Evolutionary conservation across 345 rosid species (phyloP).

Genomic region (Syzygium oleosum): DNA sequence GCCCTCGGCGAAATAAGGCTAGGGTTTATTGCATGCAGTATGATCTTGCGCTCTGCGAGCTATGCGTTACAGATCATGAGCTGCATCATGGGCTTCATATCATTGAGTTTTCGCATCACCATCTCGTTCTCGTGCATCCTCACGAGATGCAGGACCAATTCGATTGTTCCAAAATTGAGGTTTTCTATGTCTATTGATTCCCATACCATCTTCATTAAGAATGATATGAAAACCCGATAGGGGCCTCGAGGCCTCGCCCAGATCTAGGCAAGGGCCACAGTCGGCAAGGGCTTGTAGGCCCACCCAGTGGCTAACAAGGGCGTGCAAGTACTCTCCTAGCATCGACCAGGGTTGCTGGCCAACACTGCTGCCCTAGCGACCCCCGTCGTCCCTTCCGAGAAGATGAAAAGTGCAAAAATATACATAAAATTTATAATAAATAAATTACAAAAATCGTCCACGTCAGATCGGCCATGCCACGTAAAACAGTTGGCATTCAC

Average conservation of each 20-base stretch:
- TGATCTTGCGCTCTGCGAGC: neutral
- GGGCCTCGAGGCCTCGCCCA: neutral
- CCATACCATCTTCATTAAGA: neutral
- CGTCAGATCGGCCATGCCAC: rapidly evolving
- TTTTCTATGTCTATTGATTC: neutral
- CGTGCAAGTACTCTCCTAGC: neutral
- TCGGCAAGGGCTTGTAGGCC: neutral
- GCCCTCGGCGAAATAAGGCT: neutral
- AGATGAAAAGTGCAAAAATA: neutral
- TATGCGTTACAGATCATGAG: neutral
- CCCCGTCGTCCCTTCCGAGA: rapidly evolving
- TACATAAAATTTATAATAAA: neutral
- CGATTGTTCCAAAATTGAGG: neutral
- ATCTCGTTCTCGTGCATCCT: neutral
- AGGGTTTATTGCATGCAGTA: neutral
- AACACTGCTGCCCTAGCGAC: neutral
- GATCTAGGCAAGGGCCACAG: neutral
- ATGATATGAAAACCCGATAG: rapidly evolving
- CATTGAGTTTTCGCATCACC: neutral
- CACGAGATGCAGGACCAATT: neutral
- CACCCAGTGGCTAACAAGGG: neutral
- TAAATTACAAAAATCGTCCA: neutral
- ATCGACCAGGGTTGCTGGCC: rapidly evolving
- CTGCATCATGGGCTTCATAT: neutral
- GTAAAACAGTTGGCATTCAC: neutral